Conservation (phyloP, 805 yeast species). For the Monosporozyma yasuniensis region DNA sequence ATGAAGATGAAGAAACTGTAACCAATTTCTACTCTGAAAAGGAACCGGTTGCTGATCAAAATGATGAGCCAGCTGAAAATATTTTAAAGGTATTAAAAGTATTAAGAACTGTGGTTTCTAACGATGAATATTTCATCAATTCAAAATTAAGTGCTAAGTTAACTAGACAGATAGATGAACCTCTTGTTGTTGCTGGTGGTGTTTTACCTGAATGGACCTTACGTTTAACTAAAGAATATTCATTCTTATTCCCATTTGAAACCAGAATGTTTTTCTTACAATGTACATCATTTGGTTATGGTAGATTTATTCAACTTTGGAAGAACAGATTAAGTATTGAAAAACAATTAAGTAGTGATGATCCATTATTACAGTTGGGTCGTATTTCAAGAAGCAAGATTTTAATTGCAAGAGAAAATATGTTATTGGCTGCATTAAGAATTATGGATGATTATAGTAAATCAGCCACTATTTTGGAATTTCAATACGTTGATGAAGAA, state of each 20-base stretch:
- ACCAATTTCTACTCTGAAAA: conserved; percentile 22
- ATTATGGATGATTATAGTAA: conserved; percentile 69
- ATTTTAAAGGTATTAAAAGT: conserved; percentile 43
- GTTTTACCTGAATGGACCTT: conserved; percentile 80
- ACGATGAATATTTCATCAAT: conserved; percentile 46
- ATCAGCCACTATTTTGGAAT: conserved; percentile 73
- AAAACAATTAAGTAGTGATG: conserved; percentile 24
- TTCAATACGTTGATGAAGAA: conserved; percentile 81
- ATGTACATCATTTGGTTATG: conserved; percentile 85
- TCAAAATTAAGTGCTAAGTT: conserved; percentile 80
- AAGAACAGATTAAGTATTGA: conserved; percentile 39
- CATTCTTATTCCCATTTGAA: conserved; percentile 79
- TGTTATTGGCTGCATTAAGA: conserved; percentile 71
- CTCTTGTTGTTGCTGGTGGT: conserved; percentile 78
- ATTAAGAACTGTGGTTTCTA: conserved; percentile 30
- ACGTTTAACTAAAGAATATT: conserved; percentile 59
- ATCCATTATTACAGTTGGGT: conserved; percentile 45
- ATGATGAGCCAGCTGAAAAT: conserved; percentile 13
- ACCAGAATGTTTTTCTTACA: conserved; percentile 70
- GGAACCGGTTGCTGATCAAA: background rate
- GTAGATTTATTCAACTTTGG: conserved; percentile 76
- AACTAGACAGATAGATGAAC: conserved; percentile 82
- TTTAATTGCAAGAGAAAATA: conserved; percentile 58
- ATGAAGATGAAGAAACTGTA: conserved; percentile 18
- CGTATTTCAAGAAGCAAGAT: conserved; percentile 72